phyloP scores from a whole-genome alignment of 352 stramenopile species.

The Pythium aphanidermatum region DNA sequence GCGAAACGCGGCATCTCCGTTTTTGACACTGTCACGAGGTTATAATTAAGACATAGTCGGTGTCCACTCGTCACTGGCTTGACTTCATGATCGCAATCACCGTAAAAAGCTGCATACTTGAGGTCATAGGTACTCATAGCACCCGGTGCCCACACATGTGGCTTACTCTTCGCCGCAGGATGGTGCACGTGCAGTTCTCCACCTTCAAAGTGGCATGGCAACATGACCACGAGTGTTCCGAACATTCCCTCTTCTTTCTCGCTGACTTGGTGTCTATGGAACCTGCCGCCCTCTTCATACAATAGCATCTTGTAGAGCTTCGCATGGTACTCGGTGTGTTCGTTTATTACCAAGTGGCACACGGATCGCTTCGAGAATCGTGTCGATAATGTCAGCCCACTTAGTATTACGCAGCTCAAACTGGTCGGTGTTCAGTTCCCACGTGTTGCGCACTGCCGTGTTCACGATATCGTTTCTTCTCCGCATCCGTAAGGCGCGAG shows the following conservation, averaged over 20 bases:
- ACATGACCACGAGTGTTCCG: constrained; percentile 35
- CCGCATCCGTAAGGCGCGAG: constrained; percentile 16
- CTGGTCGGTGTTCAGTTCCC: constrained; percentile 12
- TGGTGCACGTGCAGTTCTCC: constrained; percentile 20
- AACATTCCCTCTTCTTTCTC: constrained; percentile 50
- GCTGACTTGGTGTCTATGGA: constrained; percentile 37
- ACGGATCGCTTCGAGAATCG: constrained; percentile 3
- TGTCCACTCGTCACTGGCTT: constrained; percentile 13
- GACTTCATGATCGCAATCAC: constrained; percentile 18
- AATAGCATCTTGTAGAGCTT: constrained; percentile 39
- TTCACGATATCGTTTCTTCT: constrained; percentile 15
- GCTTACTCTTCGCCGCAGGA: constrained; percentile 5
- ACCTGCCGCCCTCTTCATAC: constrained; percentile 34
- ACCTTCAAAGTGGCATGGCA: constrained; percentile 22
- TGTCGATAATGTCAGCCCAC: constrained; percentile 5
- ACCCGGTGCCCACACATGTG: constrained; percentile 8
- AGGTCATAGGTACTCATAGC: constrained; percentile 5
- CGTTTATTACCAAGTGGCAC: constrained; percentile 8
- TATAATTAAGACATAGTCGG: constrained; percentile 17
- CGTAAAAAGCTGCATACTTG: constrained; percentile 23
- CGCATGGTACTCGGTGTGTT: constrained; percentile 1
- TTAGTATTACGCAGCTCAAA: constrained; percentile 8
- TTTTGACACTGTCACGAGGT: constrained; percentile 8
- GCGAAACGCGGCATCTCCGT: constrained; percentile 7
- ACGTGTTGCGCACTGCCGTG: constrained; percentile 18